A percentile compares a stretch with the other conserved stretches of the same genome.
Evolutionary conservation across 495 filamentous ascomycete species (phyloP).

Genomic region (Tuber indicum): DNA sequence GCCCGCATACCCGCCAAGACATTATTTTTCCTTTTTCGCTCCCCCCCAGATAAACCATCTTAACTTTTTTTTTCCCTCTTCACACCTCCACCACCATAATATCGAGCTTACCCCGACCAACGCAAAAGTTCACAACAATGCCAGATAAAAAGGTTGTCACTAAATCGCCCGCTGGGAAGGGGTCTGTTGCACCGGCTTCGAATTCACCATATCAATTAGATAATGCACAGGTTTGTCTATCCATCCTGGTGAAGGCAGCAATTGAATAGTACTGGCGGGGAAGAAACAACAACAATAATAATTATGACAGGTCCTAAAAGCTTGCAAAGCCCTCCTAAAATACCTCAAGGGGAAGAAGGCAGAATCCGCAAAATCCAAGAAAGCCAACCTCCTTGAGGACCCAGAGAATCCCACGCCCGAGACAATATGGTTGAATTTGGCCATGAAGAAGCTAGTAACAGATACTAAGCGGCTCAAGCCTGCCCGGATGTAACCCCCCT

Average conservation of each 20-base stretch:
- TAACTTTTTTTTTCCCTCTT: background rate
- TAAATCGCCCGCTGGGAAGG: conserved; percentile 11
- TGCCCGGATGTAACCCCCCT: conserved; percentile 48
- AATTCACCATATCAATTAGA: conserved; percentile 63
- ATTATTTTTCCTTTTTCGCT: background rate
- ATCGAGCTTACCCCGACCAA: conserved; percentile 1
- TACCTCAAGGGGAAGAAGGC: conserved; percentile 62
- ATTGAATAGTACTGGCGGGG: conserved; percentile 9
- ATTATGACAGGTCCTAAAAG: conserved; percentile 58
- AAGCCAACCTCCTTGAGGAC: conserved; percentile 62
- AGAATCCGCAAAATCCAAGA: conserved; percentile 55
- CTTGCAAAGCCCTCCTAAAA: conserved; percentile 69
- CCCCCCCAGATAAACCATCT: background rate
- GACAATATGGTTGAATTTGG: conserved; percentile 75
- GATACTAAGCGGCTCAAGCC: conserved; percentile 76
- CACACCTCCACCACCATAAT: background rate
- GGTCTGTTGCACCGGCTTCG: conserved; percentile 1
- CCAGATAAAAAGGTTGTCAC: conserved; percentile 5
- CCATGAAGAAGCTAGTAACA: conserved; percentile 81
- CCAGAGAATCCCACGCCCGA: conserved; percentile 52
- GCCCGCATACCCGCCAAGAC: background rate
- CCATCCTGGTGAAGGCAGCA: conserved; percentile 9
- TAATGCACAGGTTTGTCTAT: conserved; percentile 50
- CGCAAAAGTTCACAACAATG: conserved; percentile 12
- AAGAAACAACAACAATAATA: conserved; percentile 13